A percentile compares a stretch with the other conserved stretches of the same genome.
These are phyloP conservation scores for Ephemerocybe angulata DNA, from an alignment of 768 basidiomycete genomes.

Conservation along the genomic window DNA sequence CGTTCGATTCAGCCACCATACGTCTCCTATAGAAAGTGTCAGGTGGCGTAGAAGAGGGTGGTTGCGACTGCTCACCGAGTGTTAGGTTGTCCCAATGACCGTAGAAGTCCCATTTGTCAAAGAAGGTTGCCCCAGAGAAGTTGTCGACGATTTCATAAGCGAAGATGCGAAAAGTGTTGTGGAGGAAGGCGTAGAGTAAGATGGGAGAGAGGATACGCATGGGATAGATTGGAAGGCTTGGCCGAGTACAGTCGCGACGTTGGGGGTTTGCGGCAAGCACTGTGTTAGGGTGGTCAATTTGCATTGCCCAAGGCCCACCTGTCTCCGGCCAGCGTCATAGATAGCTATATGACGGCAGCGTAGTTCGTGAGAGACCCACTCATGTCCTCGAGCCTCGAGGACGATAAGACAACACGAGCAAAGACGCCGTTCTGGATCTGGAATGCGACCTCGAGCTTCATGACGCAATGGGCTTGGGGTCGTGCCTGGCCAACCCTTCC, in stretches of 20 bases:
- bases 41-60: not conserved
- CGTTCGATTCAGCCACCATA: constrained; percentile 45
- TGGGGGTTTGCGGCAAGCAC: too few species aligned
- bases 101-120: constrained; percentile 49
- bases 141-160: constrained; percentile 38
- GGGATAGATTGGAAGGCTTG: too few species aligned
- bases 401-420: too few species aligned
- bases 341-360: not conserved
- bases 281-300: too few species aligned
- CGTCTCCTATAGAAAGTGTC: constrained; percentile 47
- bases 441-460: too few species aligned
- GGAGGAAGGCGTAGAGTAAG: not conserved
- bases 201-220: not conserved
- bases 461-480: not conserved
- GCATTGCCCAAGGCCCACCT: too few species aligned
- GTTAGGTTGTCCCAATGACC: constrained; percentile 45
- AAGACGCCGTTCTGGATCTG: too few species aligned
- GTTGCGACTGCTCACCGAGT: constrained; percentile 19
- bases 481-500: too few species aligned
- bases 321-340: not conserved
- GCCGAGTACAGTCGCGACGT: too few species aligned
- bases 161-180: not conserved
- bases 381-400: not conserved
- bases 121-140: constrained; percentile 45
- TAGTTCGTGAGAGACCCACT: not conserved